Conservation (phyloP, 2,329 filamentous ascomycete genomes). For the Trichoderma cornu-damae region DNA sequence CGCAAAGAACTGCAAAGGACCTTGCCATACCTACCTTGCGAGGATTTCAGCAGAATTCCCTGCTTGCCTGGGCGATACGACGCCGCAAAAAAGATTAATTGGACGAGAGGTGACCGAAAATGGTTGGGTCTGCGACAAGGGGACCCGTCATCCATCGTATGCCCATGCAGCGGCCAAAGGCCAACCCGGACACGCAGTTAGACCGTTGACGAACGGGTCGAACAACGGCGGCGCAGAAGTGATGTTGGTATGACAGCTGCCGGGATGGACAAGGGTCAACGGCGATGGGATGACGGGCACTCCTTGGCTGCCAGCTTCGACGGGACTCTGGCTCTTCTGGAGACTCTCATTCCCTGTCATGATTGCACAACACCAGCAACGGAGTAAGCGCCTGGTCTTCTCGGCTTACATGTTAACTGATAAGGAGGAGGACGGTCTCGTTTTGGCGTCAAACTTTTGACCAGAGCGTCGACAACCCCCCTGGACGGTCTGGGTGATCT, state of each 20-base stretch:
- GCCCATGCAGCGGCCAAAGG: constrained; percentile 8
- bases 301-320: constrained; percentile 1
- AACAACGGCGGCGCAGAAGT: constrained; percentile 11
- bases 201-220: constrained; percentile 13
- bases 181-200: constrained; percentile 14
- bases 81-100: neutral
- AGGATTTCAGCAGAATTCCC: neutral
- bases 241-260: constrained; percentile 14
- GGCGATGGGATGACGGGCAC: neutral
- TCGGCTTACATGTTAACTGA: neutral
- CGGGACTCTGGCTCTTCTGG: neutral
- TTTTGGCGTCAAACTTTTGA: constrained; percentile 1
- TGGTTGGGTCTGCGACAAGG: constrained; percentile 2
- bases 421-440: neutral
- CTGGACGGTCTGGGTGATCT: constrained; percentile 17
- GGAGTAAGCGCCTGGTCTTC: neutral
- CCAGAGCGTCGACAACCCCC: constrained; percentile 5
- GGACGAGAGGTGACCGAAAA: constrained; percentile 14
- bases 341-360: constrained; percentile 2
- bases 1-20: neutral
- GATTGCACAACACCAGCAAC: neutral
- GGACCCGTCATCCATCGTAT: constrained; percentile 10
- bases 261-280: constrained; percentile 1
- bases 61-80: neutral
- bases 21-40: neutral